Evolutionary conservation across 2,329 filamentous ascomycete species (phyloP).

Genomic region (Parascedosporium putredinis): DNA sequence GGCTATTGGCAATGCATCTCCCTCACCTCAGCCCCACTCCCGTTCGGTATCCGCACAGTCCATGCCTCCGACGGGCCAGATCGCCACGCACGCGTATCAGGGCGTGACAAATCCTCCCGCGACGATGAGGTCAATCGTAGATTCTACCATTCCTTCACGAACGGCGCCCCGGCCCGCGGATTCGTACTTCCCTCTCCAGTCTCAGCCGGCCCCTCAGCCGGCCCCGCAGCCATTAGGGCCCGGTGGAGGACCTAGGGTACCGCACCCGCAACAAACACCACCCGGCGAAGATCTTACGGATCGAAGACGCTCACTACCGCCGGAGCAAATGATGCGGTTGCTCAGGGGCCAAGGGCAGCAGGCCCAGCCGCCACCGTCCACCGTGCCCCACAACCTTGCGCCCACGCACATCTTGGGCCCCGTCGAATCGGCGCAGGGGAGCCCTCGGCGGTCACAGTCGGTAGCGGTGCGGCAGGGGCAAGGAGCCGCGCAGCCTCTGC

Average conservation of each 20-base stretch:
- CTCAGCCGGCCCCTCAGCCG: background rate
- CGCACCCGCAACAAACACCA: background rate
- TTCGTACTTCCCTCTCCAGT: constrained; percentile 8
- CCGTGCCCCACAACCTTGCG: background rate
- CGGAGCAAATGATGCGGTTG: background rate
- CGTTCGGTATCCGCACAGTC: background rate
- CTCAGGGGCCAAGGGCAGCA: background rate
- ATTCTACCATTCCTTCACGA: too few species aligned
- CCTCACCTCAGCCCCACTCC: background rate
- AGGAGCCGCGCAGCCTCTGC: background rate
- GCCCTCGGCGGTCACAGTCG: background rate
- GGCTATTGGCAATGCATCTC: background rate
- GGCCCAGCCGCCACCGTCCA: background rate
- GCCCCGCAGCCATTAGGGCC: background rate
- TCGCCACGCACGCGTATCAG: background rate
- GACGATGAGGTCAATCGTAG: too few species aligned
- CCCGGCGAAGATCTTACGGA: background rate
- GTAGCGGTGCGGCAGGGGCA: background rate
- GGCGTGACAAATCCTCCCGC: background rate
- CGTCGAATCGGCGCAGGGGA: background rate
- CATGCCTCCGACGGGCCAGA: background rate
- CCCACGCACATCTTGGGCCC: background rate
- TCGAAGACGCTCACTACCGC: background rate
- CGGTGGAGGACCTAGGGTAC: background rate
- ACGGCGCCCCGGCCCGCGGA: background rate